Base-by-base conservation (phyloP, 164 flowering plant species). In the Liriodendron chinense region DNA sequence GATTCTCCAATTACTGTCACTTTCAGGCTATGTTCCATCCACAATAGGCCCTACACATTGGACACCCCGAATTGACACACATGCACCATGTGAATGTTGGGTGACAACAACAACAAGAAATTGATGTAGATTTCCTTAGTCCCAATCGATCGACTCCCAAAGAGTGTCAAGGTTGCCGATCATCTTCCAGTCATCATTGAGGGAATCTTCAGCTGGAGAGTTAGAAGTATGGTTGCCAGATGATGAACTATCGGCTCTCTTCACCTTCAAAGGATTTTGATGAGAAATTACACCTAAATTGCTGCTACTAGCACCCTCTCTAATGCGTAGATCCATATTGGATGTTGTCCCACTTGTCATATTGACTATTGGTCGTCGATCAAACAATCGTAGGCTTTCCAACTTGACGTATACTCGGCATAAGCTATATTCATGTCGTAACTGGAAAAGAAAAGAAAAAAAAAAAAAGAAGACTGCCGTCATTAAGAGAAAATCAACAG, bases 381-480 rank as follows among this genome's bases (percentile, higher is more conserved):
- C 97, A 65, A 92, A 92, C 48, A 91, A 86, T 70, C 89, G 76
- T 64, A 74, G 77, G 71, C 82, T 81, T 50, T 90, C 92, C 1
- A 92, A 88, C 48, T 78, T 78, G 64, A 88, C 82, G 62, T 92
- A 92, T 43, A 92, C 82, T 26, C 96, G 85, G 67, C 91, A 90
- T 26, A 92, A 9, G 61, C 91, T 84, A 72, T 86, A 78, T 78
- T 88, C 97, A 68, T 81, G 84, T 78, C 89, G 83, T 76, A 89
- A 71, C 94, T 91, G 65, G 78, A 81, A 16, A 53, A 22, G 13
- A 16, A 9, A 22, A 25, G 7, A 72, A 16, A 53, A 34, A 4
- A 16, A 53, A 16, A 53, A 2, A 53, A 16, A 34, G 5, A 34
- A 34, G 43, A 34, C 3, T 4, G 5, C 43, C 6, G 43, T 34